Percentiles rank a stretch among this genome's conserved stretches.
phyloP scores from a whole-genome alignment of 2,329 filamentous ascomycete species.

The Sporothrix schenckii region DNA sequence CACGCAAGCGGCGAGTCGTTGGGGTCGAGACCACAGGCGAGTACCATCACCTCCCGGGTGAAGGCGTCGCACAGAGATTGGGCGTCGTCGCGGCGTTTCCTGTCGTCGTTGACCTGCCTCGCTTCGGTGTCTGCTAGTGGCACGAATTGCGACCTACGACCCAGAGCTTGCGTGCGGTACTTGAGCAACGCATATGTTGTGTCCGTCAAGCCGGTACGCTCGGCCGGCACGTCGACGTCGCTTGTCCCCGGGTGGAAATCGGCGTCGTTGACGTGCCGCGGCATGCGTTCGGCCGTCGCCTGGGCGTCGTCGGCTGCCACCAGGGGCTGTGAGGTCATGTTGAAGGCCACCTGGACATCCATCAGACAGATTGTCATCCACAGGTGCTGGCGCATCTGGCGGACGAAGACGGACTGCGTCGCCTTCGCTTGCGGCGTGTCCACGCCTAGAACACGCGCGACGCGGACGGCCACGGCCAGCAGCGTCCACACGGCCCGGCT shows the following conservation, averaged over 20 bases:
- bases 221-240: slow-evolving; percentile 23
- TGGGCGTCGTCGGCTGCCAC: slow-evolving; percentile 33
- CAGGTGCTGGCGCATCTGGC: slow-evolving; percentile 37
- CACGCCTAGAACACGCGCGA: slow-evolving; percentile 39
- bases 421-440: not conserved
- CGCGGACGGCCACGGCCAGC: slow-evolving; percentile 39
- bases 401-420: slow-evolving; percentile 35
- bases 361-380: slow-evolving; percentile 39
- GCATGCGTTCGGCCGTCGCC: slow-evolving; percentile 27
- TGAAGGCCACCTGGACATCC: slow-evolving; percentile 37
- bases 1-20: slow-evolving; percentile 40
- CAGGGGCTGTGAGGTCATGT: slow-evolving; percentile 37
- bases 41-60: not conserved
- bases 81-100: not conserved
- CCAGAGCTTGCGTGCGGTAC: slow-evolving; percentile 37
- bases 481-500: slow-evolving; percentile 41
- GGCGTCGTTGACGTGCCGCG: slow-evolving; percentile 34
- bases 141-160: slow-evolving; percentile 36
- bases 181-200: slow-evolving; percentile 41
- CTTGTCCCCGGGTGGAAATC: slow-evolving; percentile 36
- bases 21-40: slow-evolving; percentile 38
- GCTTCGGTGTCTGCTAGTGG: not conserved
- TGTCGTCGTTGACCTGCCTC: not conserved
- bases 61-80: not conserved
- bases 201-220: slow-evolving; percentile 39